Conservation (phyloP, 2,329 filamentous ascomycete species). For the Epichloe sylvatica region DNA sequence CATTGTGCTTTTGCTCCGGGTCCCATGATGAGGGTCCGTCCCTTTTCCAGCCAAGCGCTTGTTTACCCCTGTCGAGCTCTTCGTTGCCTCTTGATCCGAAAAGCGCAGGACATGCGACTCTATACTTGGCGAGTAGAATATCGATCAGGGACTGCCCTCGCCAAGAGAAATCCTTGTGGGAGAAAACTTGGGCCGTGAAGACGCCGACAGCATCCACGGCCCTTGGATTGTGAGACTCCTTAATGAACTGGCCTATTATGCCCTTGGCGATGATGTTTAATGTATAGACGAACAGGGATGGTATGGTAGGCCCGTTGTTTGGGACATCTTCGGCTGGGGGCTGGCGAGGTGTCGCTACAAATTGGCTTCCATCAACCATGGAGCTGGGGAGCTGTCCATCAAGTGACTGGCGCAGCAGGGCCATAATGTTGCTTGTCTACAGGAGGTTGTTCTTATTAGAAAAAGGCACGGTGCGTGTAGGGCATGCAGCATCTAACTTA, state of each 20-base stretch:
- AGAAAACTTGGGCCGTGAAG: constrained; percentile 60
- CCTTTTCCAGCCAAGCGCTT: constrained; percentile 60
- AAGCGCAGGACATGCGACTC: constrained; percentile 65
- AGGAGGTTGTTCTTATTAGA: not conserved
- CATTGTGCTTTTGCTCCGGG: constrained; percentile 57
- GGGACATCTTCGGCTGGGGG: constrained; percentile 32
- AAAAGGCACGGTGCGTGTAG: not conserved
- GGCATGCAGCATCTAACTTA: constrained; percentile 16
- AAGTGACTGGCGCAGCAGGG: constrained; percentile 37
- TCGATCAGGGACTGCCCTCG: constrained; percentile 58
- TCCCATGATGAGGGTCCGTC: constrained; percentile 45
- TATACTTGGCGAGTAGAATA: constrained; percentile 75
- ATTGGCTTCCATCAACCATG: constrained; percentile 39
- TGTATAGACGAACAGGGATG: constrained; percentile 57
- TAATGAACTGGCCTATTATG: constrained; percentile 55
- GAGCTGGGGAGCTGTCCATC: constrained; percentile 37
- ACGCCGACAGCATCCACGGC: constrained; percentile 70
- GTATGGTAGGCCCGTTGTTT: constrained; percentile 40
- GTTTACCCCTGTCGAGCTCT: constrained; percentile 52
- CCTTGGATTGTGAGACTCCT: constrained; percentile 49
- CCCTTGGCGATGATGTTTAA: constrained; percentile 65
- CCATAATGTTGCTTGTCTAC: constrained; percentile 24
- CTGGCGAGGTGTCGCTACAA: constrained; percentile 32
- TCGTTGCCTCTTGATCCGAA: constrained; percentile 73
- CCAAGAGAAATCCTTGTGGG: constrained; percentile 51